phyloP scores from a whole-genome alignment of 2,329 filamentous ascomycete species.

The Fusarium udum region DNA sequence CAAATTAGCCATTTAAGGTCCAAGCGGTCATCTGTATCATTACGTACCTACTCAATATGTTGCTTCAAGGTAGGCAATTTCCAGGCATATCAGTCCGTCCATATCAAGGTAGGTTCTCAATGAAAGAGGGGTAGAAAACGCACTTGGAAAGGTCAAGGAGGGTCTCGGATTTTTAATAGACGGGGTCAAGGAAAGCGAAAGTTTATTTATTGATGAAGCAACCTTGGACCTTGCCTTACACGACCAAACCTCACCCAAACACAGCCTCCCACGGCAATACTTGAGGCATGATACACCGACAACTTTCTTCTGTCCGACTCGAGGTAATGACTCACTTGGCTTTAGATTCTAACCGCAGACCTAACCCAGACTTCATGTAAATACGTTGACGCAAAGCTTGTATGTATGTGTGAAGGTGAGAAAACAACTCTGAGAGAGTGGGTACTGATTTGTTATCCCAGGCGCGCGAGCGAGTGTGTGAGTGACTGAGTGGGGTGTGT shows the following conservation, averaged over 20 bases:
- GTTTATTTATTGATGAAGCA: not conserved
- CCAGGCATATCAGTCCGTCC: not conserved
- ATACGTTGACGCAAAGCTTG: not conserved
- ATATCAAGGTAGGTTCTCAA: not conserved
- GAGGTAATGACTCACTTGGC: not conserved
- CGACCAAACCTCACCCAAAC: not conserved
- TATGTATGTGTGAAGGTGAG: not conserved
- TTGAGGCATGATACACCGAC: not conserved
- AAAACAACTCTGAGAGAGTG: constrained; percentile 26
- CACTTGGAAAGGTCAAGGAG: not conserved
- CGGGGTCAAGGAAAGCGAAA: not conserved
- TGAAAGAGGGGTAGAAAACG: not conserved
- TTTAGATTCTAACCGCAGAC: not conserved
- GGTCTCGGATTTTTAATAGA: not conserved
- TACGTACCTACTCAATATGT: not conserved
- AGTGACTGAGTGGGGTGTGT: constrained; percentile 22
- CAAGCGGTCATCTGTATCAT: not conserved
- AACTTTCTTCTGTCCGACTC: not conserved
- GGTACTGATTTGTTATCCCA: not conserved
- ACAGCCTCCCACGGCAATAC: not conserved
- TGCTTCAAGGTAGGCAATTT: not conserved
- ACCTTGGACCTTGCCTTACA: not conserved
- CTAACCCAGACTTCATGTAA: not conserved
- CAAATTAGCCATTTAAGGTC: constrained; percentile 4
- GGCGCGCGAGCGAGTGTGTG: not conserved